Evolutionary conservation across 1,284 basidiomycete species (phyloP).

Genomic region (Ceraceosorus bombacis): DNA sequence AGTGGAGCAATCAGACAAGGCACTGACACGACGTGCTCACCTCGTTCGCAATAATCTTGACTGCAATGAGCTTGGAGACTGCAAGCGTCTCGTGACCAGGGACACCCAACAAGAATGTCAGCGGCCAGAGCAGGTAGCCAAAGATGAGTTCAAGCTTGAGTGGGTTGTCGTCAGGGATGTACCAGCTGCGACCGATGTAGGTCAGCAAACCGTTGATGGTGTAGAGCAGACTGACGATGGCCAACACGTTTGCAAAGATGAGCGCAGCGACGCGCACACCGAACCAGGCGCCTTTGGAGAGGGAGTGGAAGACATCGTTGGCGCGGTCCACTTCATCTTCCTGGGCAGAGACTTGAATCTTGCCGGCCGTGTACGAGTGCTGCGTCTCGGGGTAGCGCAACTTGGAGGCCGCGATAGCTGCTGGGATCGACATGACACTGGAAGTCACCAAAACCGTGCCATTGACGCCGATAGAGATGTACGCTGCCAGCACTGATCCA

Average conservation of each 20-base stretch:
- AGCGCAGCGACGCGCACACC: conserved; percentile 77
- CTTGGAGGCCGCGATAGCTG: conserved; percentile 83
- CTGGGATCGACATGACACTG: conserved; percentile 88
- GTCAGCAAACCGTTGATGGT: conserved; percentile 76
- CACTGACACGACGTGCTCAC: neutral
- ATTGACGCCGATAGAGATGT: conserved; percentile 72
- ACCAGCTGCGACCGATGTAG: conserved; percentile 79
- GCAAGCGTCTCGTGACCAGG: conserved; percentile 47
- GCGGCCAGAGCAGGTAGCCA: conserved; percentile 74
- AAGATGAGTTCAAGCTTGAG: conserved; percentile 72
- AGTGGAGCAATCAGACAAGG: neutral
- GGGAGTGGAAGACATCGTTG: conserved; percentile 69
- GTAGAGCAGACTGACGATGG: conserved; percentile 65
- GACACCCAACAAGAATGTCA: conserved; percentile 59
- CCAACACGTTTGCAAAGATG: conserved; percentile 71
- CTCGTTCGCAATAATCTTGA: conserved; percentile 65
- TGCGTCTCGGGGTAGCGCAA: conserved; percentile 73
- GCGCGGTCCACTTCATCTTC: conserved; percentile 52
- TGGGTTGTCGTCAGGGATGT: conserved; percentile 56
- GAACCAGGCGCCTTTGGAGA: conserved; percentile 75
- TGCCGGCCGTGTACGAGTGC: conserved; percentile 74
- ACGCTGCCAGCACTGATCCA: conserved; percentile 76
- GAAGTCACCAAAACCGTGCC: conserved; percentile 73
- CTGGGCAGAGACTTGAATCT: conserved; percentile 68
- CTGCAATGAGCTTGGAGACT: conserved; percentile 62